Evolutionary conservation across 768 basidiomycete species (phyloP), one percentile per base, ranked within the genome.

Genomic region (Dendrothele bispora): DNA sequence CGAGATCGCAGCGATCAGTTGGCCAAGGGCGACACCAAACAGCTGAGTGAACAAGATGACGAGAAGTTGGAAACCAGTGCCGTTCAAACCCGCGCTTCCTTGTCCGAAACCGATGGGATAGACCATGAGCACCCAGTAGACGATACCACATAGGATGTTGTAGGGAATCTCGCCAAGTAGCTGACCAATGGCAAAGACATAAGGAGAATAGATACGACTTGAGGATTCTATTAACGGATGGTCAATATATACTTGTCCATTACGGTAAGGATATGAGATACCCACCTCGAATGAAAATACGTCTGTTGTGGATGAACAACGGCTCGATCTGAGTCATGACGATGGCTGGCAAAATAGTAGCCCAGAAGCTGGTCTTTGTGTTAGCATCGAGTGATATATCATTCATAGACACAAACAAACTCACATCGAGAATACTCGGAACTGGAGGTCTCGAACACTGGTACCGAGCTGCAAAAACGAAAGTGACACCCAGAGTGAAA

Each of bases 281-380:
- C 29, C 6, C 46, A 63, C 60, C 65, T 57, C 69, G 57, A 42
- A 71, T 70, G 55, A 75, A 77, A 24, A 63, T 69, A 39, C 72
- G 53, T 63, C 91, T 70, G 51, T 86, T 85, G 61, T 80, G 65
- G 58, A 94, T 87, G 70, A 89, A 95, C 65, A 87, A 66, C 1
- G 92, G 92, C 65, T 91, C 86, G 38, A 89, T 82, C 60, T 91
- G 90, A 2, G 80, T 68, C 75, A 93, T 86, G 45, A 95, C 70
- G 49, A 93, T 77, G 7, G 86, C 83, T 10, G 88, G 88, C 5
- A 88, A 59, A 32, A 86, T 75, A 26, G 75, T 72, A 40, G 80
- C 74, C 82, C 81, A 85, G 69, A 85, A 85, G 40, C 83, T 85
- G 52, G n/a, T n/a, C n/a, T n/a, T n/a, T n/a, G n/a, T n/a, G n/a